A percentile compares a stretch with the other conserved stretches of the same genome.
phyloP scores from a whole-genome alignment of 78 protist species.

The Dictyostelium brefeldianum region DNA sequence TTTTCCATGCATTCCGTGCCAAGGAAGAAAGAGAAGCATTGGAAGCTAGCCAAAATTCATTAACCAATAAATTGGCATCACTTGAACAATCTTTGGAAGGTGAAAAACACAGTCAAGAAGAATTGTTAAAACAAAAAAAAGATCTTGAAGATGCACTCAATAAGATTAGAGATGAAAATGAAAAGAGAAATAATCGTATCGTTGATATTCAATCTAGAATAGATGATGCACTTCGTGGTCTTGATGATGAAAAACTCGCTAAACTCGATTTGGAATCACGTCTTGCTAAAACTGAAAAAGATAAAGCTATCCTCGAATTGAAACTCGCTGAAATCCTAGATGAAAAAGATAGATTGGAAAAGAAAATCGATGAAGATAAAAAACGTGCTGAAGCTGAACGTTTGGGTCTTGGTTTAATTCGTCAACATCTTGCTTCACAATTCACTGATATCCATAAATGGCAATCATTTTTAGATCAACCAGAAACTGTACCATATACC shows the following conservation, averaged over 20 bases:
- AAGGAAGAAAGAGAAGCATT: constrained; percentile 79
- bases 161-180: constrained; percentile 34
- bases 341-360: constrained; percentile 65
- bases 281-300: constrained; percentile 76
- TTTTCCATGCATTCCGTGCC: constrained; percentile 87
- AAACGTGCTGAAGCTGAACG: constrained; percentile 79
- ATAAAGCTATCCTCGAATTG: constrained; percentile 73
- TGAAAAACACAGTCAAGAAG: constrained; percentile 64
- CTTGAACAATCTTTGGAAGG: constrained; percentile 69
- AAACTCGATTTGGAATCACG: constrained; percentile 81
- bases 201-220: constrained; percentile 63
- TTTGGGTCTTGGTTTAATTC: constrained; percentile 60
- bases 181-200: constrained; percentile 47
- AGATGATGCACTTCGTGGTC: constrained; percentile 79
- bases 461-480: constrained; percentile 74
- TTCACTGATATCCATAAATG: constrained; percentile 75
- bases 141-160: constrained; percentile 49
- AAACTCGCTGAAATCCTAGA: constrained; percentile 72
- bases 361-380: constrained; percentile 79
- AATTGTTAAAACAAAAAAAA: constrained; percentile 48
- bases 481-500: constrained; percentile 73
- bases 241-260: constrained; percentile 72
- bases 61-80: constrained; percentile 60
- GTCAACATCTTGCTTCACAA: constrained; percentile 60
- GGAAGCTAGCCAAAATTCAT: constrained; percentile 65